Evolutionary conservation across 2,329 filamentous ascomycete species (phyloP), one percentile per base, ranked within the genome.

Genomic region (Ceratocystis destructans): DNA sequence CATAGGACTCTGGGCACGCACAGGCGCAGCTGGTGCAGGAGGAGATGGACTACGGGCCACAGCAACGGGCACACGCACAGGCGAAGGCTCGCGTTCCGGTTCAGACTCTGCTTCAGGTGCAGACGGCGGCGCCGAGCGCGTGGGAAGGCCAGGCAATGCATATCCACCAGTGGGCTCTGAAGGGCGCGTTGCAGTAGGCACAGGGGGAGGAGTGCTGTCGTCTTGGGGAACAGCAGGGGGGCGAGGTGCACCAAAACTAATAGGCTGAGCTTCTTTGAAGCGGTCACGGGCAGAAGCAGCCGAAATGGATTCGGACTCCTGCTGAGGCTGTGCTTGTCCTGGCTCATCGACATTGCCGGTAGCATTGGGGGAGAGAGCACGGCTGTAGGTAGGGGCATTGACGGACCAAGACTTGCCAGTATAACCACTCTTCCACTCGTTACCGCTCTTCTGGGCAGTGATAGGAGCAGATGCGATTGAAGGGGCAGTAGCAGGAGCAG

Each of bases 381-480:
- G 86, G 20, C 87, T 87, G 65, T 86, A 92, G 8, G 83, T 83
- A 28, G 75, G 69, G 10, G 87, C 90, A 72, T 91, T 85, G 37
- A 96, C 90, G 2, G 91, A 78, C 93, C 93, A 97, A 44, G 84
- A 87, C 79, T 96, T 97, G 69, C 93, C 93, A 62, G 80, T 79
- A 74, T 96, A 96, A 20, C 90, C 88, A 75, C 91, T 96, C 81
- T 93, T 91, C 92, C 92, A 96, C 68, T 90, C 86, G 5, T 31
- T 33, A 69, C 88, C 90, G 72, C 88, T 95, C 73, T 82, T 80
- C 74, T 96, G 90, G 63, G 81, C 79, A 63, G 79, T 74, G 41
- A 90, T 77, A n/a, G 68, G 55, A 50, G 83, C 76, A n/a, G 82
- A 72, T 2, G 76, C 71, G 28, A 78, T 73, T 64, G 77, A 73